Evolutionary conservation across 1,139 yeast genomes (phyloP).

Genomic region (Saccharomycopsis crataegensis): DNA sequence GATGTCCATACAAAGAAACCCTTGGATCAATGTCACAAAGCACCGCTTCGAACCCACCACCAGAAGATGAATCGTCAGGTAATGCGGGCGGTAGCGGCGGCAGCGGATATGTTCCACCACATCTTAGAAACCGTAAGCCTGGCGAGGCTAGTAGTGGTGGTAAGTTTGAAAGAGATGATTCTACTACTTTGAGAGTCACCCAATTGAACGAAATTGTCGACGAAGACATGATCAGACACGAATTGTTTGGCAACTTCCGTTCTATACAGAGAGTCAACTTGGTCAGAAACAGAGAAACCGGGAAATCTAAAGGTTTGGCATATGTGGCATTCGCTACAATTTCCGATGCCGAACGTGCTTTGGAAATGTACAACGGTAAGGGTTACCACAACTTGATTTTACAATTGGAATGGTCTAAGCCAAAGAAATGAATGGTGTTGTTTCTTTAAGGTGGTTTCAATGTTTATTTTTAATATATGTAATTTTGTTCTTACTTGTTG

Average conservation of each 20-base stretch:
- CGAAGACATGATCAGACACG: constrained; percentile 73
- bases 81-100: constrained; percentile 20
- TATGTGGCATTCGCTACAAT: constrained; percentile 77
- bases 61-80: constrained; percentile 23
- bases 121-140: constrained; percentile 53
- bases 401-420: constrained; percentile 57
- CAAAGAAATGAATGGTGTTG: constrained; percentile 26
- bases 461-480: neutral
- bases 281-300: constrained; percentile 89
- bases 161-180: constrained; percentile 52
- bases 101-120: constrained; percentile 71
- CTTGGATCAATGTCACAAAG: constrained; percentile 40
- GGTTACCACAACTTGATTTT: constrained; percentile 90
- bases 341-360: constrained; percentile 67
- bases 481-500: neutral
- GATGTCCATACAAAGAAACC: constrained; percentile 94
- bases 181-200: constrained; percentile 82
- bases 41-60: constrained; percentile 26
- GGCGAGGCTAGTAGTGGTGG: constrained; percentile 38
- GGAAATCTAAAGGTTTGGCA: constrained; percentile 95
- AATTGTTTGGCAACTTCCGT: constrained; percentile 60
- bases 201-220: constrained; percentile 83
- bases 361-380: constrained; percentile 75
- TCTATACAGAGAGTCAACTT: constrained; percentile 75
- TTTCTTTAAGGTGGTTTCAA: too few species aligned